These are phyloP conservation scores for Yamadazyma songkhlaensis DNA, from an alignment of 1,139 yeast genomes.

Conservation along the genomic window DNA sequence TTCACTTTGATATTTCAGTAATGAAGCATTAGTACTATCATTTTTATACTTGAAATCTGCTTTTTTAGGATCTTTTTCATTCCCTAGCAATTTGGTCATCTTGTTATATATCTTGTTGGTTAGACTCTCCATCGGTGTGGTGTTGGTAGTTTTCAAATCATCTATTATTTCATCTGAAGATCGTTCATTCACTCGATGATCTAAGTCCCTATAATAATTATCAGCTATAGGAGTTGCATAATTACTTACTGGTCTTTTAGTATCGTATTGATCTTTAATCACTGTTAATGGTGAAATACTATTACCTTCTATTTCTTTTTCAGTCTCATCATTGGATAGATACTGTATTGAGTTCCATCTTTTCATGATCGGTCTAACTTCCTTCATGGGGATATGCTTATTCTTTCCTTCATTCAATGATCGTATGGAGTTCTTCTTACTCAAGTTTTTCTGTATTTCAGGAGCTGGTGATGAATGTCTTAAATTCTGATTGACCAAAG, in stretches of 20 bases:
- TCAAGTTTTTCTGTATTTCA: constrained; percentile 1
- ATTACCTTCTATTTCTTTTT: constrained; percentile 2
- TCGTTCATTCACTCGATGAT: constrained; percentile 1
- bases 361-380: constrained; percentile 17
- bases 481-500: constrained; percentile 10
- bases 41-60: constrained; percentile 1
- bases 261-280: constrained; percentile 28
- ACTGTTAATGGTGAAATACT: constrained; percentile 31
- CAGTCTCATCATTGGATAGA: constrained; percentile 7
- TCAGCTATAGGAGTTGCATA: constrained; percentile 17
- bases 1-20: constrained; percentile 23
- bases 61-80: neutral
- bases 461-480: constrained; percentile 8
- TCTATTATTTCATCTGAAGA: neutral
- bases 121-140: constrained; percentile 8
- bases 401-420: constrained; percentile 5
- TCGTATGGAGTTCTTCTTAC: neutral
- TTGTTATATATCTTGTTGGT: constrained; percentile 13
- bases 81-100: constrained; percentile 9
- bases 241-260: constrained; percentile 20
- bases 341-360: constrained; percentile 25
- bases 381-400: constrained; percentile 21
- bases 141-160: neutral
- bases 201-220: constrained; percentile 21
- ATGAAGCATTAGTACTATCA: constrained; percentile 2